Evolutionary conservation across 2,329 filamentous ascomycete species (phyloP), one percentile per base, ranked within the genome.

Genomic region (Penicillium sp.): DNA sequence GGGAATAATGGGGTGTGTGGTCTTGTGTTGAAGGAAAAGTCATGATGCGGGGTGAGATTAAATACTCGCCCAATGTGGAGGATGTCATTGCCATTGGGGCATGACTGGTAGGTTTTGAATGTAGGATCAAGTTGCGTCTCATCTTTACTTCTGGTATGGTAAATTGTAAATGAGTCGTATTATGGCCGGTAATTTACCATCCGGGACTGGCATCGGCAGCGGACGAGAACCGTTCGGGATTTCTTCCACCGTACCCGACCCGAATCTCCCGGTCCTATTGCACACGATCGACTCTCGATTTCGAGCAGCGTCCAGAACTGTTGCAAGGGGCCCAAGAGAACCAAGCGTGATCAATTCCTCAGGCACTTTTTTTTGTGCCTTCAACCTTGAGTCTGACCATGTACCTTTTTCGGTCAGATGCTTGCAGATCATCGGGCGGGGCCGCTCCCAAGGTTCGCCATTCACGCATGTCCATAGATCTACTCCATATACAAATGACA

Each of bases 191-290:
- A 57, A 43, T 51, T 57, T 57, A 57, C 54, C 15, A 11, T 25
- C 54, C 54, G 54, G 54, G 35, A 56, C 35, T 48, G 17, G 17
- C 54, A 34, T 56, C 54, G 54, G 54, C 54, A 56, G 53, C 20
- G 20, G 35, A 25, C 22, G 43, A 37, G 54, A 48, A 28, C 20
- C 20, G 5, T 25, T 39, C 49, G 49, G 49, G 17, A 52, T 38
- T 52, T 20, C 15, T 39, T 2, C 22, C 15, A 6, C 43, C 25
- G 15, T 48, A 48, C 11, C 25, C 28, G 28, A 48, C 45, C 45
- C 47, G 47, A 49, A 35, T 11, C 43, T 48, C 25, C 28, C 31
- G 47, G n/a, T 20, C 22, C 22, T 12, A 12, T 45, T 22, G 8
- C 31, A 31, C 7, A 22, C 11, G 8, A 7, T 45, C 4, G 31